phyloP scores from a whole-genome alignment of 768 basidiomycete species.

The Mycena kentingensis region DNA sequence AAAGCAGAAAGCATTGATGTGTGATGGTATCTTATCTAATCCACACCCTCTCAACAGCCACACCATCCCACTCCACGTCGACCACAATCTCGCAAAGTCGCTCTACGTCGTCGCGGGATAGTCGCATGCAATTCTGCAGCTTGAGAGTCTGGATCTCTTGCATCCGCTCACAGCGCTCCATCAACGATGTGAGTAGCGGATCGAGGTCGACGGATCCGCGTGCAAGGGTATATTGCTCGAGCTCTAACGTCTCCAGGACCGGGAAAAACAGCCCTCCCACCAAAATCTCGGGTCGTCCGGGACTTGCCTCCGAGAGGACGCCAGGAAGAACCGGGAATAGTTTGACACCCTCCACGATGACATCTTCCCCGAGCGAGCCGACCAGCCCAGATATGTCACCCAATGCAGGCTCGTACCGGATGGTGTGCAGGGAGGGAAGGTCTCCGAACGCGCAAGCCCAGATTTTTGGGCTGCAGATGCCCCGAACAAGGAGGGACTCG shows the following conservation, averaged over 20 bases:
- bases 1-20: conserved; percentile 67
- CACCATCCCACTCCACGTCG: conserved; percentile 39
- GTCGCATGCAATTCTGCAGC: conserved; percentile 29
- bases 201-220: conserved; percentile 14
- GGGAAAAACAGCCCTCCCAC: conserved; percentile 30
- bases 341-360: conserved; percentile 14
- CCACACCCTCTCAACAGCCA: no score
- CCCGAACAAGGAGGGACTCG: conserved; percentile 23
- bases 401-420: conserved; percentile 28
- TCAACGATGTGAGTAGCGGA: conserved; percentile 28
- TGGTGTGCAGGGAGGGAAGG: conserved; percentile 28
- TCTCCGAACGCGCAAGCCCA: conserved; percentile 32
- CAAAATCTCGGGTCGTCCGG: conserved; percentile 12
- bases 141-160: conserved; percentile 31
- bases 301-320: conserved; percentile 3
- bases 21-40: neutral
- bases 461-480: conserved; percentile 19
- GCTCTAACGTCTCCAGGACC: conserved; percentile 25
- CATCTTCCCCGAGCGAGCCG: conserved; percentile 28
- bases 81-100: conserved; percentile 31
- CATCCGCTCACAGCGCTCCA: conserved; percentile 34
- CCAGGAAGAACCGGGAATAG: conserved; percentile 7
- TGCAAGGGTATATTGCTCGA: conserved; percentile 29
- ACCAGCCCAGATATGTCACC: conserved; percentile 28
- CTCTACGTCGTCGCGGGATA: conserved; percentile 26